Evolutionary conservation across 148 eudicot genomes (phyloP).

Genomic region (Rhododendron griersonianum): DNA sequence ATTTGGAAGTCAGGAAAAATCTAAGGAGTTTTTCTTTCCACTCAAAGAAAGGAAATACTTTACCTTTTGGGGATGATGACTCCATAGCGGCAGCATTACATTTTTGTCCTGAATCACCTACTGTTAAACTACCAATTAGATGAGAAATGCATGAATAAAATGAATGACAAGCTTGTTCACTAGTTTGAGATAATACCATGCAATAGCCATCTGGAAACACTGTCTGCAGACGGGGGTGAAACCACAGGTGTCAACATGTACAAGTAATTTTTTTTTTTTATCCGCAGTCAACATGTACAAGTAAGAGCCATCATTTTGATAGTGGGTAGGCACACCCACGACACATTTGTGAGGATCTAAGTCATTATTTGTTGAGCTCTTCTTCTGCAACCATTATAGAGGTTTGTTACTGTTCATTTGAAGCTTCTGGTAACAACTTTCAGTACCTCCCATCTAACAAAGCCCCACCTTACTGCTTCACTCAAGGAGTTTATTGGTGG

Average conservation of each 20-base stretch:
- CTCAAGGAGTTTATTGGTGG: neutral
- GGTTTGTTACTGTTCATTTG: neutral
- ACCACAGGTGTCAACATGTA: conserved; percentile 59
- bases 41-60: neutral
- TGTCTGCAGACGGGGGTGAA: conserved; percentile 63
- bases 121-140: neutral
- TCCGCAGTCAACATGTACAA: conserved; percentile 28
- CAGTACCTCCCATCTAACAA: neutral
- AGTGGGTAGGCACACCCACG: conserved; percentile 55
- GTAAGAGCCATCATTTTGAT: conserved; percentile 63
- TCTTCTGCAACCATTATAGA: conserved; percentile 4
- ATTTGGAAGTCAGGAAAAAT: conserved; percentile 1
- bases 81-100: neutral
- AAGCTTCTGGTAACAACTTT: neutral
- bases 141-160: neutral
- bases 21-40: neutral
- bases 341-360: conserved; percentile 15
- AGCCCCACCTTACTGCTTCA: neutral
- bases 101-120: conserved; percentile 1
- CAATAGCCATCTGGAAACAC: conserved; percentile 63
- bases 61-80: conserved; percentile 23
- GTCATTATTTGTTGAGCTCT: conserved; percentile 20
- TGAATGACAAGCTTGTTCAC: neutral
- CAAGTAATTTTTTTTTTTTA: no score
- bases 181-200: conserved; percentile 25